Conservation (phyloP, 2,329 filamentous ascomycete genomes). For the Fonsecaea pedrosoi region DNA sequence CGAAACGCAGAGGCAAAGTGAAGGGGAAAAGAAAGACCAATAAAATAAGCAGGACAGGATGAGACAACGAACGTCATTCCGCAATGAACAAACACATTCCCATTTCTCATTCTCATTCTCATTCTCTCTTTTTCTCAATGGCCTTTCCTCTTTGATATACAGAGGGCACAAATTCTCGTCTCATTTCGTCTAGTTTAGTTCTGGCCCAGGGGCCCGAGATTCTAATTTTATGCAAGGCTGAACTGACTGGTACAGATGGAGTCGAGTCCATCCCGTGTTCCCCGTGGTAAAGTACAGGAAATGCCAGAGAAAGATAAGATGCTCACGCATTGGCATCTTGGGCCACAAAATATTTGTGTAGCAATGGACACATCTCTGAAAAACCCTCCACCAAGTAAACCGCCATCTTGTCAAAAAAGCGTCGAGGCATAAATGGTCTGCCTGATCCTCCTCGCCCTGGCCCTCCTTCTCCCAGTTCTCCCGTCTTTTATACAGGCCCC, state of each 20-base stretch:
- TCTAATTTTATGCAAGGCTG: too few relatives aligned
- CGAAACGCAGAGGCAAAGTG: too few relatives aligned
- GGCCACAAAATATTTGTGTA: neutral
- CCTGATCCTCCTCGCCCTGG: neutral
- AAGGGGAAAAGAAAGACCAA: too few relatives aligned
- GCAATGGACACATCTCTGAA: neutral
- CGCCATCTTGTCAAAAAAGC: neutral
- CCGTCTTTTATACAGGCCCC: neutral
- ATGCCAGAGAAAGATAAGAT: neutral
- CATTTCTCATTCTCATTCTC: too few relatives aligned
- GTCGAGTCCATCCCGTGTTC: neutral
- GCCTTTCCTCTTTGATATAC: too few relatives aligned
- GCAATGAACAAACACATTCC: too few relatives aligned
- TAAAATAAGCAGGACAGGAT: too few relatives aligned
- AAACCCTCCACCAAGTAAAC: neutral
- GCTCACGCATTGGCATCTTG: neutral
- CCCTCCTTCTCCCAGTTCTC: neutral
- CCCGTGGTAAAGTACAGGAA: neutral
- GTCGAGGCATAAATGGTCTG: neutral
- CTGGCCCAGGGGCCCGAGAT: too few relatives aligned
- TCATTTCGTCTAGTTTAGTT: too few relatives aligned
- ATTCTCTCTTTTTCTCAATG: too few relatives aligned
- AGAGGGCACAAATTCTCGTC: too few relatives aligned
- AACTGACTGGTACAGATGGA: neutral
- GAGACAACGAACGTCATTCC: too few relatives aligned